Evolutionary conservation across 1,284 basidiomycete genomes (phyloP).

Genomic region (Heterobasidion parviporum): DNA sequence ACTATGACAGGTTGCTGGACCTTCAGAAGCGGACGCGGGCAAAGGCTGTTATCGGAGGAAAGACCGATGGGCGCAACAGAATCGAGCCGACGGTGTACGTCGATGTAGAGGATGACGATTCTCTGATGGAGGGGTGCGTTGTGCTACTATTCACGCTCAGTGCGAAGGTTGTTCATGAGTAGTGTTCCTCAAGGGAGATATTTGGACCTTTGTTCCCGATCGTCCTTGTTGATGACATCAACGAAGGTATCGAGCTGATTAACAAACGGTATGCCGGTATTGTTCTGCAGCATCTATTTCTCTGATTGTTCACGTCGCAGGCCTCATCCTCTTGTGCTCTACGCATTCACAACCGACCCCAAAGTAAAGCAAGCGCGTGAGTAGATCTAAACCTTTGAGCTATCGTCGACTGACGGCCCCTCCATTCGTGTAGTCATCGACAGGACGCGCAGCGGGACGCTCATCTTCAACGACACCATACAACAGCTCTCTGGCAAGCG

Average conservation of each 20-base stretch:
- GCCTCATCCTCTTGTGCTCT: slow-evolving; percentile 40
- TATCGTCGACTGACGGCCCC: slow-evolving; percentile 13
- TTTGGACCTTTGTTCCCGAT: slow-evolving; percentile 34
- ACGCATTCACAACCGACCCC: slow-evolving; percentile 37
- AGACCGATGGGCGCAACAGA: slow-evolving; percentile 27
- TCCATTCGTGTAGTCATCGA: slow-evolving; percentile 30
- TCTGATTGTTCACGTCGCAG: slow-evolving; percentile 16
- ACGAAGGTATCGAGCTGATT: slow-evolving; percentile 46
- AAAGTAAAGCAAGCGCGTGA: slow-evolving; percentile 29
- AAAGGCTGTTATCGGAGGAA: slow-evolving; percentile 46
- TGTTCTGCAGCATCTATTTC: no score
- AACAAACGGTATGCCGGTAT: slow-evolving; percentile 28
- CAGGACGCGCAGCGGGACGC: slow-evolving; percentile 39
- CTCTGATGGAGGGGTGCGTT: slow-evolving; percentile 48
- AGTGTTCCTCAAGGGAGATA: no score
- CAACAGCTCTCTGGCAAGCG: slow-evolving; percentile 33
- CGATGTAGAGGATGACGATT: slow-evolving; percentile 38
- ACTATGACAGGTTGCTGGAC: slow-evolving; percentile 42
- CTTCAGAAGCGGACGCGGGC: slow-evolving; percentile 49
- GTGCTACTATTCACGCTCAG: slow-evolving; percentile 48
- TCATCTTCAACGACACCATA: slow-evolving; percentile 46
- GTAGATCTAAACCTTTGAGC: slow-evolving; percentile 18
- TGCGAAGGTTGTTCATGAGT: no score
- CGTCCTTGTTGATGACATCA: slow-evolving; percentile 44
- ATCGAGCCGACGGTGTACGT: slow-evolving; percentile 41